Evolutionary conservation across 495 filamentous ascomycete genomes (phyloP), one percentile per base, ranked within the genome.

Genomic region (Hypoxylon trugodes): DNA sequence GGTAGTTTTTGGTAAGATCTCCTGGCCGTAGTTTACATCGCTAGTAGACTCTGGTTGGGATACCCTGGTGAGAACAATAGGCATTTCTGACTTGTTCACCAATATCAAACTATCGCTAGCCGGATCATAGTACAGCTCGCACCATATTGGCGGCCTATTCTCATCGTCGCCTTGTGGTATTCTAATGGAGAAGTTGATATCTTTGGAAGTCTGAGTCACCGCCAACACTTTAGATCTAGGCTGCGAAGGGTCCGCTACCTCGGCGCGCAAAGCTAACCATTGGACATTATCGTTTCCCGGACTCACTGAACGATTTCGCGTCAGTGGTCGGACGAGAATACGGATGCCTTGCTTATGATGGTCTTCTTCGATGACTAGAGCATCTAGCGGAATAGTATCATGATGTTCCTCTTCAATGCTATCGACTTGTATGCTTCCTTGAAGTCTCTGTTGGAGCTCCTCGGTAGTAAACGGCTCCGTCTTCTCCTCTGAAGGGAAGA

Each of bases 111-210:
- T 74, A 69, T 82, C 78, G 68, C 79, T 77, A 55, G 74, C 66
- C n/a, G 80, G 80, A 56, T 81, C 76, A 54, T 81, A 82, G 50
- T 79, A 81, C 36, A 82, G 72, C 55, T 80, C 77, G 67, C 77
- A 81, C 75, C 75, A 79, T 24, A 82, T 59, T 8, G 76, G 74
- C 7, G 77, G 73, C 24, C 74, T 68, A 15, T 47, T 65, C 21
- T 69, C 73, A 24, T 73, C 69, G 25, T 76, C 69, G n/a, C 69
- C 73, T 70, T 73, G 68, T 1, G 78, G 79, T 35, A 82, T 79
- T 37, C 73, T 74, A 56, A 82, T 76, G 3, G 80, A 78, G 60
- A 79, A 82, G 33, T 77, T 81, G 70, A 81, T 77, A 48, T 81
- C 78, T 46, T 76, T 71, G 5, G 71, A 67, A 2, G 80, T 82